Evolutionary conservation across 1,139 yeast species (phyloP), one percentile per base, ranked within the genome.

Genomic region (Hyphopichia wangnamkhiaoensis): DNA sequence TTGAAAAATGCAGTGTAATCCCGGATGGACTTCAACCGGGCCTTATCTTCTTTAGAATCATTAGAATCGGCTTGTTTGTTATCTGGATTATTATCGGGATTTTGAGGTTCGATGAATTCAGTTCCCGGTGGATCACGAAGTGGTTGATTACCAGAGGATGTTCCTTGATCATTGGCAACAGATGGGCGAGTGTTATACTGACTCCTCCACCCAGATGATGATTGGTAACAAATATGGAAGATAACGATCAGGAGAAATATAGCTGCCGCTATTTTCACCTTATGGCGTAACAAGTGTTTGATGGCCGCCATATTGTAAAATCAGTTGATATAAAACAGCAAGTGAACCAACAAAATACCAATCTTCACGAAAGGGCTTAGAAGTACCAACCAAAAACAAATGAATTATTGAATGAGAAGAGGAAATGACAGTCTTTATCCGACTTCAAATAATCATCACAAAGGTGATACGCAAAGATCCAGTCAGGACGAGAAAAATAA

Each of bases 1-100:
- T 64, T 45, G 47, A 70, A 68, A 43, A 70, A 69, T 2, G 58
- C 53, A 0, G 60, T 46, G 38, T 53, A 65, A 48, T 68, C 68
- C 13, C 56, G 49, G n/a, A 64, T 53, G 4, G 52, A 37, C 6
- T 29, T 14, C 25, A 35, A 21, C 2, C 21, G 24, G 4, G 37
- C 31, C 5, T 27, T 16, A 14, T 38, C 42, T n/a, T 29, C 36
- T 16, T 21, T 23, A 9, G 3, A n/a, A 12, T 18, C 26, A 6
- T 6, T 6, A 6, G 29, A 26, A 13, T 26, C 29, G 29, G 6
- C 26, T 2, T 16, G 18, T 4, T 16, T 20, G n/a, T 15, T 3
- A 12, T 21, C 19, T 4, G 26, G 12, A 10, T 16, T 21, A 18
- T 19, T 9, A 18, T 27, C 19, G 13, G 24, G 25, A 12, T 5